Evolutionary conservation across 2,329 filamentous ascomycete genomes (phyloP).

Genomic region (Aspergillus sojae): DNA sequence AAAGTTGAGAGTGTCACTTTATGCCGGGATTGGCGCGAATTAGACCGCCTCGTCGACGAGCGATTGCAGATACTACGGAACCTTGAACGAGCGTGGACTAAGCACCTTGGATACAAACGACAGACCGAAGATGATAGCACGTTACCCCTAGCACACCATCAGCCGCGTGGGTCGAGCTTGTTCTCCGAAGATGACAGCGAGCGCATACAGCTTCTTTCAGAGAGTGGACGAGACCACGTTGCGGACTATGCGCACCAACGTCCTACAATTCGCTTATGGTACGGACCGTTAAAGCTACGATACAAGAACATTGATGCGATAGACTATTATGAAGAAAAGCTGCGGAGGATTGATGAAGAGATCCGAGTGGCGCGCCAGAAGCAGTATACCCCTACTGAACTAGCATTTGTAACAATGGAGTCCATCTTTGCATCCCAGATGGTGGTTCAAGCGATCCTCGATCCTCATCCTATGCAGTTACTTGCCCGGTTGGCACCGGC

Average conservation of each 20-base stretch:
- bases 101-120: constrained; percentile 65
- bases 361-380: constrained; percentile 72
- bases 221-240: constrained; percentile 44
- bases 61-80: constrained; percentile 68
- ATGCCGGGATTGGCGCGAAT: constrained; percentile 80
- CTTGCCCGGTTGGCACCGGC: constrained; percentile 84
- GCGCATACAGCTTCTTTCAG: constrained; percentile 61
- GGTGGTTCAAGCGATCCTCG: constrained; percentile 91
- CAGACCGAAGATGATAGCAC: constrained; percentile 47
- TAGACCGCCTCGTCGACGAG: constrained; percentile 74
- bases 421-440: constrained; percentile 90
- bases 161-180: constrained; percentile 40
- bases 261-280: constrained; percentile 75
- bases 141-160: constrained; percentile 55
- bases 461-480: constrained; percentile 83
- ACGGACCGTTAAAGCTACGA: constrained; percentile 73
- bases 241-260: constrained; percentile 51
- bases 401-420: constrained; percentile 97
- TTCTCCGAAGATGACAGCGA: constrained; percentile 55
- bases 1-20: constrained; percentile 85
- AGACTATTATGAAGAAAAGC: constrained; percentile 87
- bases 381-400: constrained; percentile 74
- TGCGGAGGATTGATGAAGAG: constrained; percentile 75
- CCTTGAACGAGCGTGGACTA: constrained; percentile 82
- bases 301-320: constrained; percentile 83